A percentile compares a stretch with the other conserved stretches of the same genome.
These are phyloP conservation scores for Talaromyces amestolkiae DNA, from an alignment of 2,329 filamentous ascomycete genomes.

Conservation along the genomic window DNA sequence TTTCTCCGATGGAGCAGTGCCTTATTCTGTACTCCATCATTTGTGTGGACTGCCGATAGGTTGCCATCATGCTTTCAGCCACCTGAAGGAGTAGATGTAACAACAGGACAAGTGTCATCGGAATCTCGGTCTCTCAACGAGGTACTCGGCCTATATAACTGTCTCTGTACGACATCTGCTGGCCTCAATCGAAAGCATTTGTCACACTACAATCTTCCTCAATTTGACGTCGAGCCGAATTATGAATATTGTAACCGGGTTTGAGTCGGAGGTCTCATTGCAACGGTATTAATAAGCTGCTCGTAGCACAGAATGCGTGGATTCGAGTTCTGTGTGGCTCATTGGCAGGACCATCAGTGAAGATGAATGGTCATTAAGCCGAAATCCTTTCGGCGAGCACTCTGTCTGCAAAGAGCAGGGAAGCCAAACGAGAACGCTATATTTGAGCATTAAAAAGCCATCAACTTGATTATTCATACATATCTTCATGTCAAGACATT, in stretches of 20 bases:
- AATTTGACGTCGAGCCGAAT: not conserved
- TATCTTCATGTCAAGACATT: not conserved
- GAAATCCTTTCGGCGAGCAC: not conserved
- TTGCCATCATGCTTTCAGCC: not conserved
- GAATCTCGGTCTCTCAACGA: not conserved
- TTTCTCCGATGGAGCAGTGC: not conserved
- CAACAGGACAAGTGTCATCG: not conserved
- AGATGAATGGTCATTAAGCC: not conserved
- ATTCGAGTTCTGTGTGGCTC: not conserved
- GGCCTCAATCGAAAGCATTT: not conserved
- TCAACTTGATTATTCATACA: not conserved
- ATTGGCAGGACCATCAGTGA: not conserved
- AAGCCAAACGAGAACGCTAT: not conserved
- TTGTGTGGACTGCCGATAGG: not conserved
- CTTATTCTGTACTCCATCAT: not conserved
- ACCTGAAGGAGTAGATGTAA: not conserved
- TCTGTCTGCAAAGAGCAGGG: not conserved
- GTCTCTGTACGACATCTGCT: not conserved
- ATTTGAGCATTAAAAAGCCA: not conserved
- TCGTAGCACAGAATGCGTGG: not conserved
- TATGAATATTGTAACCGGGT: not conserved
- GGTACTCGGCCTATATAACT: not conserved
- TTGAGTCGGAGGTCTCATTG: not conserved
- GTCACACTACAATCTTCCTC: too few relatives aligned
- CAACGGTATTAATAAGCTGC: not conserved